Conservation (phyloP, 164 flowering plant genomes). For the Paratinospora sagittata region DNA sequence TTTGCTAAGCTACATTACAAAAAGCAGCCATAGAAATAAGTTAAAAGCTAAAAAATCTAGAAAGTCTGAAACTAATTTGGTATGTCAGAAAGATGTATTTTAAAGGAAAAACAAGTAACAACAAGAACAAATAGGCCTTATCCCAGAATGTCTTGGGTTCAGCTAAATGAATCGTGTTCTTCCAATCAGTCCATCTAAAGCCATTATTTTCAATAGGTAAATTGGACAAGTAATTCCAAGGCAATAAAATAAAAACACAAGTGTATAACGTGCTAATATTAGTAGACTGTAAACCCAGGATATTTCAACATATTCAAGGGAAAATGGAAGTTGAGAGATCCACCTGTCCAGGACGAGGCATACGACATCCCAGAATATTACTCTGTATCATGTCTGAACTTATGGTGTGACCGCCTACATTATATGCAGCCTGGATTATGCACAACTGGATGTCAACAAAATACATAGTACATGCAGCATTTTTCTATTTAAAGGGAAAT, state of each 20-base stretch:
- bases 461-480: neutral
- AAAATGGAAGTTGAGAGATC: neutral
- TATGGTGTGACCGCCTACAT: slow-evolving; percentile 74
- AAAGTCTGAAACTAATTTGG: neutral
- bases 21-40: neutral
- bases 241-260: neutral
- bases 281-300: neutral
- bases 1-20: slow-evolving; percentile 9
- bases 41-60: neutral
- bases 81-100: neutral
- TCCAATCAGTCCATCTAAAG: neutral
- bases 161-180: neutral
- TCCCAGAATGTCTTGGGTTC: neutral
- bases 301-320: neutral
- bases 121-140: neutral
- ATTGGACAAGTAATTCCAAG: neutral
- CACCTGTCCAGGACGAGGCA: slow-evolving; percentile 91
- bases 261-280: neutral
- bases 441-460: slow-evolving; percentile 14
- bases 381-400: slow-evolving; percentile 81
- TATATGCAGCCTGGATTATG: slow-evolving; percentile 76
- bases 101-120: neutral
- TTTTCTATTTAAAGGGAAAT: neutral
- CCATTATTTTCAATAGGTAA: neutral
- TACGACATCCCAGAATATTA: slow-evolving; percentile 71